Conservation (phyloP, 768 basidiomycete genomes). For the Macrolepiota fuliginosa region DNA sequence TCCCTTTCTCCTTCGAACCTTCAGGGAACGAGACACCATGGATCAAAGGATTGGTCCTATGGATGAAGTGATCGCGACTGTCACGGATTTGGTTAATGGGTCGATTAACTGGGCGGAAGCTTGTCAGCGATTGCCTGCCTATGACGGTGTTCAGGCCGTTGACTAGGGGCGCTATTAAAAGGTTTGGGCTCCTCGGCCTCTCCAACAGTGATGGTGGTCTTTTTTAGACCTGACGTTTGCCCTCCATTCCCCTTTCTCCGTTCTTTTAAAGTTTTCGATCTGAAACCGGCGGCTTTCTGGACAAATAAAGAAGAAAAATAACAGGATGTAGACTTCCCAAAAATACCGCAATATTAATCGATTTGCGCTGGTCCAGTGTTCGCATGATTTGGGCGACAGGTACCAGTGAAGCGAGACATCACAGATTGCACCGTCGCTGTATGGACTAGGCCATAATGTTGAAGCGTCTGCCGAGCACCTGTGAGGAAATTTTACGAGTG, state of each 20-base stretch:
- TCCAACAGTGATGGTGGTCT: not conserved
- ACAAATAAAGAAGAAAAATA: not conserved
- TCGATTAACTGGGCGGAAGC: conserved; percentile 77
- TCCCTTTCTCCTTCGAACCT: conserved; percentile 11
- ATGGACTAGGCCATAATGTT: not conserved
- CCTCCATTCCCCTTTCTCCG: not conserved
- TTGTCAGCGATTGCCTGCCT: conserved; percentile 64
- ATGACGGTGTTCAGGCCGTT: conserved; percentile 89
- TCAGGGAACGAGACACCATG: conserved; percentile 92
- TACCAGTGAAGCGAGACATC: not conserved
- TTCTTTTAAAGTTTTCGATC: not conserved
- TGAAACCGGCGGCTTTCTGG: not conserved
- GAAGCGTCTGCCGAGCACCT: not conserved
- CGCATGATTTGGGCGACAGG: not conserved
- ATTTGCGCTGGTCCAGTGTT: not conserved
- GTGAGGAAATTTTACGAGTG: not conserved
- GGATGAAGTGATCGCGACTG: conserved; percentile 83
- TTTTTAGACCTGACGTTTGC: not conserved
- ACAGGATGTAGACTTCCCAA: not conserved
- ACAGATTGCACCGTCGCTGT: not conserved
- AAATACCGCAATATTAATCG: not conserved
- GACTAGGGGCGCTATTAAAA: conserved; percentile 32
- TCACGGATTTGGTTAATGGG: conserved; percentile 77
- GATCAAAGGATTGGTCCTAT: conserved; percentile 87
- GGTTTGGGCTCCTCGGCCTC: conserved; percentile 3